Percentiles rank a stretch among this genome's conserved stretches.
phyloP scores from a whole-genome alignment of 2,329 filamentous ascomycete species.

The Emergomyces orientalis region DNA sequence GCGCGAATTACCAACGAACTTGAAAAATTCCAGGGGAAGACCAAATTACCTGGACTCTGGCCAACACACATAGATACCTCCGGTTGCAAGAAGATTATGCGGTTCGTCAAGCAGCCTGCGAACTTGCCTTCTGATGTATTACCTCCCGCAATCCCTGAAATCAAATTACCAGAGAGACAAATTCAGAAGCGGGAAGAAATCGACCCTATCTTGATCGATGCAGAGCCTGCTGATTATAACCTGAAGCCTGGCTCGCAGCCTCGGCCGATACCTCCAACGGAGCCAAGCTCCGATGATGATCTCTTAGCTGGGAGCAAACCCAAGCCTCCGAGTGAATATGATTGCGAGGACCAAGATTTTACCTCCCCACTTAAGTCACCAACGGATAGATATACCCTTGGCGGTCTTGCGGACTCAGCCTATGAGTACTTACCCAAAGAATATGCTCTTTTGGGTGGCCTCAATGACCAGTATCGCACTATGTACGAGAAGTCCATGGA shows the following conservation, averaged over 20 bases:
- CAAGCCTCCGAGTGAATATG: slow-evolving; percentile 14
- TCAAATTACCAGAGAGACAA: slow-evolving; percentile 4
- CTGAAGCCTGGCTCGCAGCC: slow-evolving; percentile 8
- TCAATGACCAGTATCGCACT: slow-evolving; percentile 52
- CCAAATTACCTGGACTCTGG: slow-evolving; percentile 34
- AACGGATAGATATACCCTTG: slow-evolving; percentile 40
- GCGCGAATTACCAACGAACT: slow-evolving; percentile 30
- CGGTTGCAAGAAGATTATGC: slow-evolving; percentile 53
- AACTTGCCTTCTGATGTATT: slow-evolving; percentile 16
- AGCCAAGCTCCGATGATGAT: neutral
- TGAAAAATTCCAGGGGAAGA: slow-evolving; percentile 26
- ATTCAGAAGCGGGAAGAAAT: slow-evolving; percentile 6
- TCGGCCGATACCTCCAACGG: slow-evolving; percentile 5
- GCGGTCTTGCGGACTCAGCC: slow-evolving; percentile 48
- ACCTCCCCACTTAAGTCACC: slow-evolving; percentile 25
- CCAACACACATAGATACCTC: slow-evolving; percentile 58
- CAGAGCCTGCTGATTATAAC: slow-evolving; percentile 23
- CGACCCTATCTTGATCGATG: slow-evolving; percentile 19
- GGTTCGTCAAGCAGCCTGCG: slow-evolving; percentile 18
- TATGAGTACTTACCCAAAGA: slow-evolving; percentile 55
- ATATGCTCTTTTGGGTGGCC: slow-evolving; percentile 67
- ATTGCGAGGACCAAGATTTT: slow-evolving; percentile 35
- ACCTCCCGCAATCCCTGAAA: slow-evolving; percentile 32
- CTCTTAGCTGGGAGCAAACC: neutral
- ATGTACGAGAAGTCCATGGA: slow-evolving; percentile 62